phyloP scores from a whole-genome alignment of 1,284 basidiomycete genomes.

The Ustilago curta region DNA sequence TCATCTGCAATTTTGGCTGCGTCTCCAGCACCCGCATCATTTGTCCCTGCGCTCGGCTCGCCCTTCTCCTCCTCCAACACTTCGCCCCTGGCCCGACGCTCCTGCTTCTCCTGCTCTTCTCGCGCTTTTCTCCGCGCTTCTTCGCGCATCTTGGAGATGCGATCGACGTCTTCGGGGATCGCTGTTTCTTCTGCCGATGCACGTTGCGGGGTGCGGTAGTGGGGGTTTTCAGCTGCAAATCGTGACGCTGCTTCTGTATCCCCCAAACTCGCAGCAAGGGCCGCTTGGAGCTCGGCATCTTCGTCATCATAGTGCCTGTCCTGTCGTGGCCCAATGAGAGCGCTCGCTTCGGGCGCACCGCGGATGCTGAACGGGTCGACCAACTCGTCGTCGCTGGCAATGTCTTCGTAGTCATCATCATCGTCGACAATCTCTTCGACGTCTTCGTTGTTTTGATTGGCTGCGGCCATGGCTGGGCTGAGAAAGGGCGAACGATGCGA shows the following conservation, averaged over 20 bases:
- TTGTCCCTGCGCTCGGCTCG: constrained; percentile 1
- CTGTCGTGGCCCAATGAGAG: constrained; percentile 40
- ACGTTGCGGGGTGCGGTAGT: not conserved
- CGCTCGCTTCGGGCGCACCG: constrained; percentile 49
- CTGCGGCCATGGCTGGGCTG: constrained; percentile 43
- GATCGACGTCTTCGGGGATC: constrained; percentile 56
- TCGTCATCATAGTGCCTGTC: constrained; percentile 63
- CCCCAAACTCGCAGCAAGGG: constrained; percentile 57
- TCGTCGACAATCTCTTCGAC: constrained; percentile 50
- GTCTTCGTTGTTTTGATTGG: constrained; percentile 46
- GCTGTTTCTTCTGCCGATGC: constrained; percentile 23
- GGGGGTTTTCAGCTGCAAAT: constrained; percentile 25
- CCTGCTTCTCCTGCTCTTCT: constrained; percentile 44
- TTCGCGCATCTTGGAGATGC: constrained; percentile 54
- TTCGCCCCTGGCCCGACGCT: constrained; percentile 36
- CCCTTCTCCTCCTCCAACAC: constrained; percentile 21
- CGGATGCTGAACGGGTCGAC: constrained; percentile 47
- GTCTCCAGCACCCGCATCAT: constrained; percentile 14
- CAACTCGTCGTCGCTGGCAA: constrained; percentile 43
- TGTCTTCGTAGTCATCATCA: constrained; percentile 42
- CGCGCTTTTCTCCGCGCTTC: constrained; percentile 47
- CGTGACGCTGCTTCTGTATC: constrained; percentile 39
- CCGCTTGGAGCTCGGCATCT: constrained; percentile 63
- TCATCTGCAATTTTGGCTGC: constrained; percentile 22
- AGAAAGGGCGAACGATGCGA: constrained; percentile 50